These are phyloP conservation scores for Tagetes patula DNA, from an alignment of 129 eudicot genomes.

Conservation along the genomic window DNA sequence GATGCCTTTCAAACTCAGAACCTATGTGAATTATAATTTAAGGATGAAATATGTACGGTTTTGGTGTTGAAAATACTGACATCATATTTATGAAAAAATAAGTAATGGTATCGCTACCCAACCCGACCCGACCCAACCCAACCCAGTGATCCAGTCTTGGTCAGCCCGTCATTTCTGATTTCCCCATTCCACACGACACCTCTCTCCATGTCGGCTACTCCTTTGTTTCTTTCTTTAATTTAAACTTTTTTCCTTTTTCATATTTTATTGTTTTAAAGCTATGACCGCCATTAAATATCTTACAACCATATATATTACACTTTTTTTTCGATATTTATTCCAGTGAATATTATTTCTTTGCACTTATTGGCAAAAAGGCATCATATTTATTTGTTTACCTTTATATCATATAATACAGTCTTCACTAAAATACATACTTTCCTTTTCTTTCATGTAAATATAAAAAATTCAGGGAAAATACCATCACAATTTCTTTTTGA, in stretches of 20 bases:
- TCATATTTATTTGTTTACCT: not conserved
- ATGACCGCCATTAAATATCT: not conserved
- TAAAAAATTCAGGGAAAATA: too few species aligned
- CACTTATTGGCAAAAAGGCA: not conserved
- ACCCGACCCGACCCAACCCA: constrained; percentile 1
- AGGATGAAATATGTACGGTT: too few species aligned
- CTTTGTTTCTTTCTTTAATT: not conserved
- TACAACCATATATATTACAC: not conserved
- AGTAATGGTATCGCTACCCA: not conserved
- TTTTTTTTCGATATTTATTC: not conserved
- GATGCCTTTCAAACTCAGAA: too few species aligned
- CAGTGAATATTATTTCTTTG: not conserved
- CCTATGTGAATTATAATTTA: too few species aligned
- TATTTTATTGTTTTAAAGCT: not conserved
- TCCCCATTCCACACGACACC: not conserved
- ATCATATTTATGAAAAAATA: too few species aligned
- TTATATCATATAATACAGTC: not conserved
- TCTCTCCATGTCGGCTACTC: not conserved
- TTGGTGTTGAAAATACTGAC: too few species aligned
- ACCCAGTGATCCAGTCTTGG: not conserved
- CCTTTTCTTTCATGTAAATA: too few species aligned
- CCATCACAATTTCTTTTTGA: too few species aligned
- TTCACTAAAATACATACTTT: too few species aligned
- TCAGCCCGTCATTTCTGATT: not conserved
- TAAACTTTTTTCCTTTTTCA: not conserved